Evolutionary conservation across 371 early-diverging fungal species (phyloP), one percentile per base, ranked within the genome.

Genomic region (Chytridiales sp.): DNA sequence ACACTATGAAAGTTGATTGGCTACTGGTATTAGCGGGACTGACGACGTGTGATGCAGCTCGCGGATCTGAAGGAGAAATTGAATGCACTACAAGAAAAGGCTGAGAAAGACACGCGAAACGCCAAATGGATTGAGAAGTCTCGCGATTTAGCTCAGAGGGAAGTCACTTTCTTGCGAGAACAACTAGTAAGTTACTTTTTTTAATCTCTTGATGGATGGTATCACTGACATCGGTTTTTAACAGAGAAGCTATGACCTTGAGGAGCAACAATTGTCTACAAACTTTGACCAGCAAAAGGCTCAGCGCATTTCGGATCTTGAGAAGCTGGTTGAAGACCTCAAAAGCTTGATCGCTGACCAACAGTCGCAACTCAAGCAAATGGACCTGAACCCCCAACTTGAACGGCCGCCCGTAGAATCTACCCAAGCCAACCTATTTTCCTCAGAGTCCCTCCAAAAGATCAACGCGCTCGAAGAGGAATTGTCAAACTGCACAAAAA

Each of bases 191-290:
- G 68, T 56, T 36, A 41, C 31, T 31, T 53, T 56, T 5, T 31
- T 36, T 5, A 17, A 17, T 2, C 22, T 40, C 24, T 44, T 6
- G n/a, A n/a, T n/a, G n/a, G n/a, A n/a, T n/a, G n/a, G n/a, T n/a
- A n/a, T n/a, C n/a, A n/a, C n/a, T n/a, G n/a, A n/a, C n/a, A n/a
- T n/a, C n/a, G n/a, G n/a, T n/a, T 24, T 21, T 11, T n/a, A 1
- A 22, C 58, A 84, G 81, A 77, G 76, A 60, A 75, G 84, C 6
- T 88, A 87, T 59, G 90, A 87, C 47, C 56, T 68, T 0, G 87
- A 87, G 42, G 86, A 86, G 47, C 62, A 65, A 9, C 58, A 60
- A 11, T 50, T 78, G 42, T 70, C 76, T 69, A 59, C 64, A 17
- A 73, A 62, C 4, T 85, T 81, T 39, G 89, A 88, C 57, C 52